Evolutionary conservation across 768 basidiomycete species (phyloP), one percentile per base, ranked within the genome.

Genomic region (Plicaturopsis crispa): DNA sequence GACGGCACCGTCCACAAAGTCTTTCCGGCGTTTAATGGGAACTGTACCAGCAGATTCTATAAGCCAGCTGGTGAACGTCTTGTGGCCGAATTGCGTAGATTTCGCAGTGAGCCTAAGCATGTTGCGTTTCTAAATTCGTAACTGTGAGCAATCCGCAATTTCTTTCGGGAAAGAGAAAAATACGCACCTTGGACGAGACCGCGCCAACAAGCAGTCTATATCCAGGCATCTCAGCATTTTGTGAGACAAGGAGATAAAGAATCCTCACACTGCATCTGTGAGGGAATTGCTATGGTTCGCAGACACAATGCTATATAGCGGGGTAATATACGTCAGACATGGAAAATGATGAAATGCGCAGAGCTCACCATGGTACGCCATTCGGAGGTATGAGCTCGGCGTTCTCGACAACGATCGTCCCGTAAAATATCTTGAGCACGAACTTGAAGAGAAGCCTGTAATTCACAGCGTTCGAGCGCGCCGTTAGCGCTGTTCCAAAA

Each of bases 371-470:
- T 48, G 90, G 84, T 38, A 66, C 61, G 3, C 89, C 90, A 8
- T 72, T 79, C 49, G 66, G 58, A 16, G 88, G 86, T 36, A 93
- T 76, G 36, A 75, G 60, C 33, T 87, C 63, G 3, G 66, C 65
- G 52, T 85, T 84, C 57, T 93, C 87, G 12, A 93, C 72, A 18
- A 92, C 84, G 40, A 93, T 89, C 7, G 81, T 75, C 2, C 86
- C 86, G 57, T 93, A 93, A 62, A 93, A 93, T 45, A 91, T 85
- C 55, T 86, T 86, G 51, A 93, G 77, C 2, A 90, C 87, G 48
- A 91, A 81, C 48, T 73, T 74, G 55, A 87, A 89, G 20, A 88
- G 64, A 13, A 78, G 53, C 24, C 84, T 87, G 36, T 19, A 24
- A 36, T 16, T 13, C 2, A 21, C 17, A 28, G 20, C 8, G 18